phyloP scores from a whole-genome alignment of 176 grass and related monocot species.

The Saccharum officinarum region DNA sequence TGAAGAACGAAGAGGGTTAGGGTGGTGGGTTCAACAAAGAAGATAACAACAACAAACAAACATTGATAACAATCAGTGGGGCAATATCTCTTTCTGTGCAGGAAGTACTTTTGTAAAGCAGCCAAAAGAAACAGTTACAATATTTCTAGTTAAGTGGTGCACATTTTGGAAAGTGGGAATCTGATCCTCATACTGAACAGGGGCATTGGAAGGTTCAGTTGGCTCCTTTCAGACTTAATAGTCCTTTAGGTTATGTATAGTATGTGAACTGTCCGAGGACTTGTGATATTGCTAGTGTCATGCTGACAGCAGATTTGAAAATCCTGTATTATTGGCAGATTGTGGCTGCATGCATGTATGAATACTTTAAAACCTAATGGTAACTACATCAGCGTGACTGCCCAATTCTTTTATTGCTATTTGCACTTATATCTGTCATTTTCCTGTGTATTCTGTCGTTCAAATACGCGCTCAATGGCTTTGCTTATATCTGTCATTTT shows the following conservation, averaged over 20 bases:
- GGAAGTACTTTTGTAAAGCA: neutral
- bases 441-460: no score
- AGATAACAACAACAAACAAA: neutral
- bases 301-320: neutral
- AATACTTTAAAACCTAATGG: no score
- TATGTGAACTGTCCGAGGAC: neutral
- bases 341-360: neutral
- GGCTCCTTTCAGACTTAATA: neutral
- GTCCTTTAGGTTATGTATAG: neutral
- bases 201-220: neutral
- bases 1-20: neutral
- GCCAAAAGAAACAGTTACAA: neutral
- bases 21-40: neutral
- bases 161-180: slow-evolving; percentile 4
- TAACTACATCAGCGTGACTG: no score
- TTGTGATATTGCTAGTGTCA: neutral
- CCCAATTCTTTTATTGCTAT: no score
- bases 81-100: neutral
- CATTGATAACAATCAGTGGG: neutral
- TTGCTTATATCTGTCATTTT: no score
- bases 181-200: neutral
- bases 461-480: no score
- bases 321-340: neutral
- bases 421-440: no score
- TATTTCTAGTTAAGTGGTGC: neutral